Conservation (phyloP, 805 yeast species). For the Zygosaccharomyces siamensis region DNA sequence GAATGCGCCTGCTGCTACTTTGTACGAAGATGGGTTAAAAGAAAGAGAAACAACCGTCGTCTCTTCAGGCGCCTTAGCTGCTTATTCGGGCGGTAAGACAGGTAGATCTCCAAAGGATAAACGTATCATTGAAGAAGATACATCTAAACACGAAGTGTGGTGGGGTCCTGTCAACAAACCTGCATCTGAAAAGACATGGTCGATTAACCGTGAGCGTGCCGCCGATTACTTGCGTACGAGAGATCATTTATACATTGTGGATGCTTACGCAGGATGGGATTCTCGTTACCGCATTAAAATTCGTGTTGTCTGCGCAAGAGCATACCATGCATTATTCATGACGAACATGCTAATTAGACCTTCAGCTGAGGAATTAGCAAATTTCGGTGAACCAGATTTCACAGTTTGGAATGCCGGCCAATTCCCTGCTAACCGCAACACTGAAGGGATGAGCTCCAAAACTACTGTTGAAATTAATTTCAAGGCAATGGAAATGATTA, state of each 20-base stretch:
- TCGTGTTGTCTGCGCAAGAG: constrained; percentile 94
- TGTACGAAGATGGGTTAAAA: constrained; percentile 89
- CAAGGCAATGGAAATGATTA: constrained; percentile 97
- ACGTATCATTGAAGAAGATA: constrained; percentile 91
- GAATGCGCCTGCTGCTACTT: constrained; percentile 87
- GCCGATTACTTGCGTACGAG: constrained; percentile 94
- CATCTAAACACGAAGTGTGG: constrained; percentile 84
- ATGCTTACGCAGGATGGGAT: constrained; percentile 99
- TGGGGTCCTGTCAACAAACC: constrained; percentile 99
- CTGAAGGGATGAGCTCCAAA: constrained; percentile 95
- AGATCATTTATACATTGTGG: constrained; percentile 88
- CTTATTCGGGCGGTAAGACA: constrained; percentile 91
- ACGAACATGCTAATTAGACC: constrained; percentile 97
- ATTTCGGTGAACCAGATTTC: constrained; percentile 96
- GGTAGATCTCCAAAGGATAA: constrained; percentile 99
- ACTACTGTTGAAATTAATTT: constrained; percentile 95
- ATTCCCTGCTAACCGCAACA: constrained; percentile 95
- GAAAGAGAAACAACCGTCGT: constrained; percentile 90
- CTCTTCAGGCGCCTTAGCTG: constrained; percentile 90
- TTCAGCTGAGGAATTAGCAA: constrained; percentile 76
- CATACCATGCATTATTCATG: constrained; percentile 97
- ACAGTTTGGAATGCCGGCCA: constrained; percentile 98
- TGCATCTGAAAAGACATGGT: constrained; percentile 91
- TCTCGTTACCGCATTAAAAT: constrained; percentile 95
- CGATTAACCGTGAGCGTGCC: constrained; percentile 92